These are phyloP conservation scores for Phaeosphaeriaceae sp. DNA, from an alignment of 2,329 filamentous ascomycete species.

Conservation along the genomic window DNA sequence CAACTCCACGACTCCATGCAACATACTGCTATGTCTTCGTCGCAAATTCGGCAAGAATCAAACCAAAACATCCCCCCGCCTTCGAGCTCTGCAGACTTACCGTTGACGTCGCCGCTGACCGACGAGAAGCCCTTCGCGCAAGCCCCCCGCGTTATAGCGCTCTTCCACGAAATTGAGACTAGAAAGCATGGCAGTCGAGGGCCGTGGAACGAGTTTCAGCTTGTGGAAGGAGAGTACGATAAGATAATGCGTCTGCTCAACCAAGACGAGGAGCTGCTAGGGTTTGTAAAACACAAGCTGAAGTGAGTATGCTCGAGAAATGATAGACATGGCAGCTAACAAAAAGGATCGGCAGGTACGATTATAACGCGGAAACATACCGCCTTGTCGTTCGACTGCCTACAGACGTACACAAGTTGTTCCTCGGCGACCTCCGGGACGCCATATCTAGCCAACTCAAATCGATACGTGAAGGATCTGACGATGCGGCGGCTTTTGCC, in stretches of 20 bases:
- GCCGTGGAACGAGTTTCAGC: constrained; percentile 1
- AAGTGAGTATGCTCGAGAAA: constrained; percentile 1
- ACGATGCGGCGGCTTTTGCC: constrained; percentile 12
- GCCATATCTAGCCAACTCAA: constrained; percentile 18
- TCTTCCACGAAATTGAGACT: no score
- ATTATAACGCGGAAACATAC: constrained; percentile 11
- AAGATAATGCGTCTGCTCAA: constrained; percentile 10
- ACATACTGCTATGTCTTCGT: no score
- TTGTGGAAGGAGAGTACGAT: constrained; percentile 14
- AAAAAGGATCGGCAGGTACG: constrained; percentile 12
- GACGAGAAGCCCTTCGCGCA: no score
- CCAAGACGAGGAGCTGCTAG: constrained; percentile 8
- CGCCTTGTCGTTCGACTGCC: constrained; percentile 21
- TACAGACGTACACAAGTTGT: constrained; percentile 19
- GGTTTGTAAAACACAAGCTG: constrained; percentile 12
- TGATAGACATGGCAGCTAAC: constrained; percentile 2
- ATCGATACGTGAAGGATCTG: constrained; percentile 15
- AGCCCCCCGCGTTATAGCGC: no score
- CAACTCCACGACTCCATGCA: no score
- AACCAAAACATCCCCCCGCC: no score
- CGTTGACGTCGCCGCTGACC: no score
- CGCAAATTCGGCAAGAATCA: not conserved
- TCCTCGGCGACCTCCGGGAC: constrained; percentile 16
- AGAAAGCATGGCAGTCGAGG: no score
- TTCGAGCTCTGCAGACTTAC: no score